Evolutionary conservation across 257 asterid genomes (phyloP).

Genomic region (Nicotiana benthamiana): DNA sequence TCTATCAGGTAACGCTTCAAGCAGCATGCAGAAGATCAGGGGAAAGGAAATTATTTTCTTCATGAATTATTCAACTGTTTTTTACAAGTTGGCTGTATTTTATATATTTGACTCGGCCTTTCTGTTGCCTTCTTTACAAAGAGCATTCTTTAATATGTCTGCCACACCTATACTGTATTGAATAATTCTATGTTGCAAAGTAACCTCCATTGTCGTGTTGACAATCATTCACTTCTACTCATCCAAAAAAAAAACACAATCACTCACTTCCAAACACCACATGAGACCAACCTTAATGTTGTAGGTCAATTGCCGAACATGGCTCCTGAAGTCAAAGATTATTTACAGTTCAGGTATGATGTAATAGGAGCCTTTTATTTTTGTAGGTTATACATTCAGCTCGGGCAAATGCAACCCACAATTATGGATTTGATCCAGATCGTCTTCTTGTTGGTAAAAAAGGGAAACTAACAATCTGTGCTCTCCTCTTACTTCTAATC

Average conservation of each 20-base stretch:
- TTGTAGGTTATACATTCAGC: conserved; percentile 86
- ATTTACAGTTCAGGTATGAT: neutral
- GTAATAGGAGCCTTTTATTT: neutral
- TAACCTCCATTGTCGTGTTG: too few relatives aligned
- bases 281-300: neutral
- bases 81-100: neutral
- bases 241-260: too few relatives aligned
- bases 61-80: neutral
- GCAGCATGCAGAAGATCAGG: conserved; percentile 74
- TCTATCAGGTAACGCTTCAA: conserved; percentile 80
- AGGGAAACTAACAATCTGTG: too few relatives aligned
- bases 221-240: too few relatives aligned
- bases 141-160: neutral
- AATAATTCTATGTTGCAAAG: neutral
- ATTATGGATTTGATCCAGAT: conserved; percentile 64
- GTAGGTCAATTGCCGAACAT: neutral
- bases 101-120: neutral
- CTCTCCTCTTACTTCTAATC: neutral
- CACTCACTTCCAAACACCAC: neutral
- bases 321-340: neutral
- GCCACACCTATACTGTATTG: too few relatives aligned
- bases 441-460: conserved; percentile 82
- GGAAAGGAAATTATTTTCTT: neutral
- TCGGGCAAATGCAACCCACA: conserved; percentile 87
- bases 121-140: neutral